Conservation (phyloP, 345 rosid genomes). For the Punica granatum region DNA sequence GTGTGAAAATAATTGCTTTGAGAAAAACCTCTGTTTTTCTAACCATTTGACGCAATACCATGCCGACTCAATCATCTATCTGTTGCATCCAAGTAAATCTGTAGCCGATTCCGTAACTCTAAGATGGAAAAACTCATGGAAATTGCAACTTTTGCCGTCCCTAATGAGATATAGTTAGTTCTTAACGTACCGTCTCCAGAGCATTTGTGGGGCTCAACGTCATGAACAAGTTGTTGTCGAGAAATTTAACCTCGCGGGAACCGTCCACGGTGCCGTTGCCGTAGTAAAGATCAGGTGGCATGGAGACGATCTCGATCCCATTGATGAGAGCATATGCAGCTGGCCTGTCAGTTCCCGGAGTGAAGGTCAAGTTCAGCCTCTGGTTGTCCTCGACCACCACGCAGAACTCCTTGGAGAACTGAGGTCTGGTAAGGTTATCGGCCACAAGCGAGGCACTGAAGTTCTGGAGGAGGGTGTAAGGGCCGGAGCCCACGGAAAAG, state of each 20-base stretch:
- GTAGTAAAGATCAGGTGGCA: slow-evolving; percentile 26
- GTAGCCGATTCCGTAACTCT: neutral
- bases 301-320: slow-evolving; percentile 32
- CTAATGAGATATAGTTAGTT: neutral
- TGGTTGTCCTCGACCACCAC: neutral
- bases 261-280: accelerated
- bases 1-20: no score
- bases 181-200: slow-evolving; percentile 19
- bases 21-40: no score
- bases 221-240: neutral
- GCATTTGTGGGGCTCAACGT: neutral
- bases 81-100: no score
- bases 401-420: slow-evolving; percentile 10
- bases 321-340: slow-evolving; percentile 27
- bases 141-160: no score
- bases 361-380: slow-evolving; percentile 26
- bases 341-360: slow-evolving; percentile 13
- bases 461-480: slow-evolving; percentile 17
- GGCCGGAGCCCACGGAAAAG: slow-evolving; percentile 22
- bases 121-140: no score
- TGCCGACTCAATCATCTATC: no score
- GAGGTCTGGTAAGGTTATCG: neutral
- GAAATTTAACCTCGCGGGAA: neutral
- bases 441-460: slow-evolving; percentile 22
- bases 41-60: no score